These are phyloP conservation scores for Stemphylium beticola DNA, from an alignment of 2,329 filamentous ascomycete species.

Conservation along the genomic window DNA sequence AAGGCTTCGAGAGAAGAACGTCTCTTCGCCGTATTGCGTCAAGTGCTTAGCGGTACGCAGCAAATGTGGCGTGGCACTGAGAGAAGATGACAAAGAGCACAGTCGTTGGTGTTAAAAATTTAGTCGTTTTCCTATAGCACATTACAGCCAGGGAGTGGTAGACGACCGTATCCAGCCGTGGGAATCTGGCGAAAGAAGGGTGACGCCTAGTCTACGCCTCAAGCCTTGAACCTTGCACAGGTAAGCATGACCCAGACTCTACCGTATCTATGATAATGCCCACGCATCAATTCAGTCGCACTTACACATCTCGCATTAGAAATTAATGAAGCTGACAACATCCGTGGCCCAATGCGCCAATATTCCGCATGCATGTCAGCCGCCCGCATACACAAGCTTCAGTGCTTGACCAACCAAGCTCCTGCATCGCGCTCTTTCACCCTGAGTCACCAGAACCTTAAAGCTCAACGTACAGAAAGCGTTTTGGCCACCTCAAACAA, in stretches of 20 bases:
- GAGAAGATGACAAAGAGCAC: background rate
- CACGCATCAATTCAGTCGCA: background rate
- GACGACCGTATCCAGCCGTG: background rate
- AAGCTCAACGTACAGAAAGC: slow-evolving; percentile 2
- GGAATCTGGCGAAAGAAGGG: background rate
- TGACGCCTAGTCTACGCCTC: background rate
- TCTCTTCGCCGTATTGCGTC: slow-evolving; percentile 24
- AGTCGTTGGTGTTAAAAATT: background rate
- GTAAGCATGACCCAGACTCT: background rate
- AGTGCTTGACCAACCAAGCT: slow-evolving; percentile 28
- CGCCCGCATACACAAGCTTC: slow-evolving; percentile 19
- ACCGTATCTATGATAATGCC: background rate
- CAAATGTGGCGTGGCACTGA: background rate
- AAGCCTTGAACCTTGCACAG: background rate
- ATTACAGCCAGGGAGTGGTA: background rate
- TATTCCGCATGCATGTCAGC: slow-evolving; percentile 25
- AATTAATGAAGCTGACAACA: background rate
- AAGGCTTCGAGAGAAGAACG: slow-evolving; percentile 24
- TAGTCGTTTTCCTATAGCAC: background rate
- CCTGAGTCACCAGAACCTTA: slow-evolving; percentile 4
- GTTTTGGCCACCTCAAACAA: background rate
- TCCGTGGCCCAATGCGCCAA: background rate
- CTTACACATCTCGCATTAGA: background rate
- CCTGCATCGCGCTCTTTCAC: background rate
- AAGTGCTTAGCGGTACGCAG: slow-evolving; percentile 14